These are phyloP conservation scores for Colletotrichum sublineola DNA, from an alignment of 2,329 filamentous ascomycete species.

Conservation along the genomic window DNA sequence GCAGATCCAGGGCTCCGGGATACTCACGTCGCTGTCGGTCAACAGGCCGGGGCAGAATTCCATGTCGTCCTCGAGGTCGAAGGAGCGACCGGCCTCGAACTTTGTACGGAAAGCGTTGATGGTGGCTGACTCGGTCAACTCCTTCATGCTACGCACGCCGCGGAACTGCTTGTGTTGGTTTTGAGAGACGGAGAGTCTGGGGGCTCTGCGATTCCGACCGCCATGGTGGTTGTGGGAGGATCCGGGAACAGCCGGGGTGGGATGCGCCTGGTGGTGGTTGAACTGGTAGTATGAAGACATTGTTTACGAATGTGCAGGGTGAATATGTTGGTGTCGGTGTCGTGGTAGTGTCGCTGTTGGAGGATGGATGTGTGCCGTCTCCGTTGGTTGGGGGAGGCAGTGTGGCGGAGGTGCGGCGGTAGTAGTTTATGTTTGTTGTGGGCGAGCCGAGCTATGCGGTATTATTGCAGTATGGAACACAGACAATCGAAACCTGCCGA, in stretches of 20 bases:
- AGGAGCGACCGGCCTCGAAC: slow-evolving; percentile 92
- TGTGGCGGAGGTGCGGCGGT: slow-evolving; percentile 30
- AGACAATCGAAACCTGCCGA: slow-evolving; percentile 40
- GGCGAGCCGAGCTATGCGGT: slow-evolving; percentile 41
- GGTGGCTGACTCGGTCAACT: slow-evolving; percentile 82
- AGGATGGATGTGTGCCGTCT: slow-evolving; percentile 9
- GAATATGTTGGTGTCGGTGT: slow-evolving; percentile 11
- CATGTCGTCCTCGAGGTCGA: slow-evolving; percentile 95
- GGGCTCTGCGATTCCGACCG: slow-evolving; percentile 86
- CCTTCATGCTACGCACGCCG: slow-evolving; percentile 87
- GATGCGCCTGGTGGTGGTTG: slow-evolving; percentile 70
- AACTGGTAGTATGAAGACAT: slow-evolving; percentile 77
- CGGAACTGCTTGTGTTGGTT: slow-evolving; percentile 90
- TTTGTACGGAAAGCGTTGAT: slow-evolving; percentile 85
- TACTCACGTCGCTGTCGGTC: slow-evolving; percentile 91
- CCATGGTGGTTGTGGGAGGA: slow-evolving; percentile 83
- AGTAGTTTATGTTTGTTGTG: slow-evolving; percentile 25
- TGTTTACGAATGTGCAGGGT: slow-evolving; percentile 47
- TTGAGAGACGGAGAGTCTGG: slow-evolving; percentile 83
- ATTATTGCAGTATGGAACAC: slow-evolving; percentile 40
- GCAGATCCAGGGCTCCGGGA: slow-evolving; percentile 23
- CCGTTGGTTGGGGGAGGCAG: slow-evolving; percentile 36
- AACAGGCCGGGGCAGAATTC: slow-evolving; percentile 94
- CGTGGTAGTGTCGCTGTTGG: slow-evolving; percentile 25
- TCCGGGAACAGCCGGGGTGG: slow-evolving; percentile 66